Conservation (phyloP, 177 flowering plant species). For the Vitis hybrid region DNA sequence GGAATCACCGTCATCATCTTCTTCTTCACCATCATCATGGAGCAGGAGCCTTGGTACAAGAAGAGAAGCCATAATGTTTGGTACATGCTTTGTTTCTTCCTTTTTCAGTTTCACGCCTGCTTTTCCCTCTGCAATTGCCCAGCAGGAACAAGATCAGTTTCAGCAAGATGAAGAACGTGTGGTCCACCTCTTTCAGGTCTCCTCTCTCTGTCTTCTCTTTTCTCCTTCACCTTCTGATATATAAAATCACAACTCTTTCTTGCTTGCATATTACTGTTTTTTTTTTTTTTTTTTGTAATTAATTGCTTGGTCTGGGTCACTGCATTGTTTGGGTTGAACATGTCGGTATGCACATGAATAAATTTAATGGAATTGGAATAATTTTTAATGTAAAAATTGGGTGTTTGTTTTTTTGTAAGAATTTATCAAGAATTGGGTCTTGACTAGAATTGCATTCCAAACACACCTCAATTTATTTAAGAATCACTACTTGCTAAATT, state of each 20-base stretch:
- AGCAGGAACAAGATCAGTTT: constrained; percentile 36
- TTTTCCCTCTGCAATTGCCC: constrained; percentile 30
- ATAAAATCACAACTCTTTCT: not conserved
- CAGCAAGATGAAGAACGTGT: constrained; percentile 61
- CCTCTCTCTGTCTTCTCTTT: not conserved
- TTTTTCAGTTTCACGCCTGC: constrained; percentile 15
- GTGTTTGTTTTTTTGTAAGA: no score
- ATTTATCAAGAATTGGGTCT: no score
- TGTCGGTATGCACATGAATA: no score
- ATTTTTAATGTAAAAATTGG: no score
- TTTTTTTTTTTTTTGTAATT: no score
- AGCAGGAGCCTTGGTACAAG: constrained; percentile 14
- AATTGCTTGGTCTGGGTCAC: no score
- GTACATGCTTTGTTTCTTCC: constrained; percentile 25
- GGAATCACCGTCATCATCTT: constrained; percentile 17
- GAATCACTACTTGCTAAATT: no score
- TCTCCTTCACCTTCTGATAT: no score
- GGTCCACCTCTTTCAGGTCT: constrained; percentile 62
- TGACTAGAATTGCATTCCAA: no score
- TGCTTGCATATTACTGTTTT: not conserved
- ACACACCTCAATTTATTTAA: no score
- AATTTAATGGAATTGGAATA: no score
- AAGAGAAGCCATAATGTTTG: constrained; percentile 25
- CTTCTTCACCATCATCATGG: constrained; percentile 7
- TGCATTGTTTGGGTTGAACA: no score